These are phyloP conservation scores for Cryptosporidium andersoni DNA, from an alignment of 169 alveolate genomes.

Conservation along the genomic window DNA sequence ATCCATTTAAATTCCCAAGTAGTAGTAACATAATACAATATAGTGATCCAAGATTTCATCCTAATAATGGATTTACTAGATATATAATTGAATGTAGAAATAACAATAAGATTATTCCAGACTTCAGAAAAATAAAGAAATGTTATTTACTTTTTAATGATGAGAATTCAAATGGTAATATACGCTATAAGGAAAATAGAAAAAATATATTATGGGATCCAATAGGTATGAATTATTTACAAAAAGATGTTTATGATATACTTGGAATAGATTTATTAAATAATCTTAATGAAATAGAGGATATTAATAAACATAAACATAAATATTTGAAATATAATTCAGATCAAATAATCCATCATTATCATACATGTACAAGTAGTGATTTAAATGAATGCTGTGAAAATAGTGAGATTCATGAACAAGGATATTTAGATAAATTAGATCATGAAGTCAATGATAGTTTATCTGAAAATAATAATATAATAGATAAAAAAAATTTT, in stretches of 20 bases:
- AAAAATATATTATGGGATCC: not conserved
- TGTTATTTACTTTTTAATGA: constrained; percentile 42
- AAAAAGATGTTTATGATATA: not conserved
- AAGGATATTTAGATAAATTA: too few species aligned
- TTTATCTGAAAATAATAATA: too few species aligned
- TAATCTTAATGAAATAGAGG: not conserved
- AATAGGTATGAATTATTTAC: constrained; percentile 9
- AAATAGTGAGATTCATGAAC: too few species aligned
- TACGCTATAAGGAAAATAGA: not conserved
- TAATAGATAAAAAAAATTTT: too few species aligned
- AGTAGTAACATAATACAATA: constrained; percentile 53
- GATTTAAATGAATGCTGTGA: too few species aligned
- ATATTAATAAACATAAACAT: not conserved
- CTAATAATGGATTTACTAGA: constrained; percentile 57
- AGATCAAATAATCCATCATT: too few species aligned
- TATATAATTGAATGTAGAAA: not conserved
- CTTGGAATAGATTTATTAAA: constrained; percentile 1
- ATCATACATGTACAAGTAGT: too few species aligned
- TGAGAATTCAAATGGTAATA: constrained; percentile 26
- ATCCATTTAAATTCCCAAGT: constrained; percentile 76
- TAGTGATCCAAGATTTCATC: constrained; percentile 54
- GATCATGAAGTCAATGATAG: too few species aligned
- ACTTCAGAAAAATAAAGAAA: constrained; percentile 16
- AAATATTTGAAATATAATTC: too few species aligned
- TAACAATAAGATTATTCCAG: not conserved